Conservation (phyloP, 805 yeast genomes). For the Starmerella cellae region DNA sequence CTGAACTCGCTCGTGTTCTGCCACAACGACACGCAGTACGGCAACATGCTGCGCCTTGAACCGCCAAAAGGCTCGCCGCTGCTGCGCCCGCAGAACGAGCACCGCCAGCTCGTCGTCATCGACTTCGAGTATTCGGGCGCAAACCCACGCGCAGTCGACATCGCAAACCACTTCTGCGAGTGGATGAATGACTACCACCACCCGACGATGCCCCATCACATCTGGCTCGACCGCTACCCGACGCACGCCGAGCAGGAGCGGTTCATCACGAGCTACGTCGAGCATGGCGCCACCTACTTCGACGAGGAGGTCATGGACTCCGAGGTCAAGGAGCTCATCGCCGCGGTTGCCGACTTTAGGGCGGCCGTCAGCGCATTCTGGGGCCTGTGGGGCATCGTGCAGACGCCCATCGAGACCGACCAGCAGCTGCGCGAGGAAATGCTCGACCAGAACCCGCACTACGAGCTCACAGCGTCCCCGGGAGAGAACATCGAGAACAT, state of each 20-base stretch:
- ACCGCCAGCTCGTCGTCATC: conserved; percentile 72
- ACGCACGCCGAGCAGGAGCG: conserved; percentile 51
- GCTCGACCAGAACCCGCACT: conserved; percentile 31
- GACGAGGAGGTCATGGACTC: conserved; percentile 31
- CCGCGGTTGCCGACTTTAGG: conserved; percentile 66
- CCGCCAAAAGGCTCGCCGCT: conserved; percentile 41
- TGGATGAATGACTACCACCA: conserved; percentile 94
- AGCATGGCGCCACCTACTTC: conserved; percentile 29
- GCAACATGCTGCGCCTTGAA: conserved; percentile 60
- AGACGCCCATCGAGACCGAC: conserved; percentile 41
- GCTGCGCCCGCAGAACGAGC: conserved; percentile 37
- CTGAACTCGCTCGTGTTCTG: conserved; percentile 54
- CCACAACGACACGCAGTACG: conserved; percentile 95
- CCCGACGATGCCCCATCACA: conserved; percentile 40
- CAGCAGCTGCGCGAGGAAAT: conserved; percentile 32
- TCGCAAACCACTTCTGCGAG: conserved; percentile 86
- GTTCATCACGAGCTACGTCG: conserved; percentile 65
- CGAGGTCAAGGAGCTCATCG: conserved; percentile 40
- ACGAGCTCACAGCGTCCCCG: conserved; percentile 28
- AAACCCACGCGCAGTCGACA: conserved; percentile 76
- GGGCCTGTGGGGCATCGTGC: conserved; percentile 88
- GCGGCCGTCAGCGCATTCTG: conserved; percentile 66
- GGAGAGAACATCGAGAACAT: conserved; percentile 17
- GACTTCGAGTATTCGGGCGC: conserved; percentile 95
- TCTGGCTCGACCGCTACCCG: conserved; percentile 53